These are phyloP conservation scores for Fusarium papillatum DNA, from an alignment of 2,329 filamentous ascomycete species.

Conservation along the genomic window DNA sequence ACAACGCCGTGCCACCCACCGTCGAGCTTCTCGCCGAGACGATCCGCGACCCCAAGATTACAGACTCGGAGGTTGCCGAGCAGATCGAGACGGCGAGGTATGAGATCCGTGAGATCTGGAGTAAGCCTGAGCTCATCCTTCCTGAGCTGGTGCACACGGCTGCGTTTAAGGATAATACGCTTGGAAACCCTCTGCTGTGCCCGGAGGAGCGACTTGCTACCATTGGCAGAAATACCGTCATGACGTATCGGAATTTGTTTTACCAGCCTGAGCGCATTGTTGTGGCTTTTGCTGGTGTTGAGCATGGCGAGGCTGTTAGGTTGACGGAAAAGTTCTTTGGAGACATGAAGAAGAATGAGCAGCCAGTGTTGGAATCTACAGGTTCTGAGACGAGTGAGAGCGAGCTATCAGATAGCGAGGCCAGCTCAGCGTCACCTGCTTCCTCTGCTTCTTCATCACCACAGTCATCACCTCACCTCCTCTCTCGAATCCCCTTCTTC, in stretches of 20 bases:
- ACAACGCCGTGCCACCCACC: slow-evolving; percentile 87
- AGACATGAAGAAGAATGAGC: slow-evolving; percentile 77
- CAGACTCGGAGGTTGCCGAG: slow-evolving; percentile 86
- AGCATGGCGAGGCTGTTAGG: slow-evolving; percentile 83
- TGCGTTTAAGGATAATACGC: slow-evolving; percentile 94
- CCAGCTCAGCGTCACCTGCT: slow-evolving; percentile 48
- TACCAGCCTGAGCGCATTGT: slow-evolving; percentile 94
- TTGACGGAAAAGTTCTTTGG: slow-evolving; percentile 91
- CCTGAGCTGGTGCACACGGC: slow-evolving; percentile 96
- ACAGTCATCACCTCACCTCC: slow-evolving; percentile 72
- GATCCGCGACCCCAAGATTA: slow-evolving; percentile 87
- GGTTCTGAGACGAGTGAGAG: slow-evolving; percentile 70
- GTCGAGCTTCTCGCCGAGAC: slow-evolving; percentile 92
- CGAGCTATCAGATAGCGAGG: slow-evolving; percentile 50
- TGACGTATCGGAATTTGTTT: slow-evolving; percentile 85
- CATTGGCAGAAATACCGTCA: slow-evolving; percentile 81
- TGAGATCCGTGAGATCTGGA: slow-evolving; percentile 98
- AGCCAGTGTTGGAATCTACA: slow-evolving; percentile 64
- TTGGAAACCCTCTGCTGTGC: slow-evolving; percentile 94
- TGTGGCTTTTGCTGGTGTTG: slow-evolving; percentile 93
- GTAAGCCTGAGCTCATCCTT: slow-evolving; percentile 94
- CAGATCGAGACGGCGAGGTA: slow-evolving; percentile 95
- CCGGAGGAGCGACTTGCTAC: slow-evolving; percentile 83
- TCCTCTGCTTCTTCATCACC: slow-evolving; percentile 49
- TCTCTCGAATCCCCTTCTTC: slow-evolving; percentile 90